Base-by-base conservation (phyloP, 1,284 basidiomycete genomes). In the Wallemia mellicola region DNA sequence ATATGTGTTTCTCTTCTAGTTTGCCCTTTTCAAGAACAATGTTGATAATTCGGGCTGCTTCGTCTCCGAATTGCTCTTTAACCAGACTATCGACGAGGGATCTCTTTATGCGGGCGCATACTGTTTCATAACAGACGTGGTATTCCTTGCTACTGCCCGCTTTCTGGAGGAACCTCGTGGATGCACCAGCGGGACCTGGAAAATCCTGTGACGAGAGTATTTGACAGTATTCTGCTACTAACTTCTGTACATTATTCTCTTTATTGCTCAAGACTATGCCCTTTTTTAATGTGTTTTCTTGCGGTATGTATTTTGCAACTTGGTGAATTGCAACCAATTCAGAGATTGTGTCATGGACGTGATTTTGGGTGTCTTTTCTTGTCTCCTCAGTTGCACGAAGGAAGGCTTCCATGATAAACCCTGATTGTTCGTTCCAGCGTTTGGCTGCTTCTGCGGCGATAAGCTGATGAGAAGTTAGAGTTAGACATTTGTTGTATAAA, bases 1-100 rank as follows among this genome's bases (percentile, higher is more conserved):
- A 83, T 54, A 98, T 83, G 73, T 89, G 86, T 68, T 92, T 91
- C 70, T 96, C 92, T 63, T 91, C 86, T 73, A 92, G 81, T 71
- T 94, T 94, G n/a, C 86, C 87, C n/a, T 81, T 81, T 60, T 83
- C 79, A 58, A 86, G 70, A 27, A 98, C 71, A 24, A 95, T 74
- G 59, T 83, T 77, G 62, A 96, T 72, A 59, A 96, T 81, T 32
- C 91, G 76, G 1, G 89, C 81, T 15, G 85, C 89, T 54, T 81
- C 79, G 19, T 80, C 75, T n/a, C 89, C 89, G 67, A 89, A 81
- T 64, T 82, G 79, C 64, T 91, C 84, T 64, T 81, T 74, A 32
- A 91, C 78, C 26, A 89, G 76, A 22, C 83, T 79, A 65, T 88
- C 83, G 32, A 95, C 69, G 15, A 92, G 73, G 22, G 77, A 77